Conservation (phyloP, 345 rosid species). For the Melastoma malabathricum region DNA sequence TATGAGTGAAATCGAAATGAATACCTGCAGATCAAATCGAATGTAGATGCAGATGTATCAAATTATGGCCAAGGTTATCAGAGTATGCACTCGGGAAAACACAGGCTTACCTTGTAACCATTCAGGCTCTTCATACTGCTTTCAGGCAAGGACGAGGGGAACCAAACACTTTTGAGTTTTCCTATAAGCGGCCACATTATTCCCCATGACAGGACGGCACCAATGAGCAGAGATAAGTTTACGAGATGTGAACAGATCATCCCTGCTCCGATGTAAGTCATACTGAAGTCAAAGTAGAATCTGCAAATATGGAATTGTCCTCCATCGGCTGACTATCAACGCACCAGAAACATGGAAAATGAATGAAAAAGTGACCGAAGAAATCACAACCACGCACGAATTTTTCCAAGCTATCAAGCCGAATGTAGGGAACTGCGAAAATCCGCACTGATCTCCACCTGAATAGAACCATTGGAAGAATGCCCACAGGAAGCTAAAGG, state of each 20-base stretch:
- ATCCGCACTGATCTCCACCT: constrained; percentile 61
- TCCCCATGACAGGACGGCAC: constrained; percentile 88
- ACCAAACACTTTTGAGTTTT: constrained; percentile 67
- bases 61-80: too few species aligned
- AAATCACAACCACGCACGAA: constrained; percentile 32
- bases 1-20: constrained; percentile 68
- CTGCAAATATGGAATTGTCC: constrained; percentile 31
- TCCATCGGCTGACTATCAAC: background rate
- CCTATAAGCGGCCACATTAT: constrained; percentile 87
- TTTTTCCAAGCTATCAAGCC: constrained; percentile 74
- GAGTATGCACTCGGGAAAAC: background rate
- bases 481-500: constrained; percentile 66
- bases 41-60: too few species aligned
- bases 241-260: constrained; percentile 97
- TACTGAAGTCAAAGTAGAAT: constrained; percentile 80
- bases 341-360: background rate
- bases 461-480: constrained; percentile 80
- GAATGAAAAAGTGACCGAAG: background rate
- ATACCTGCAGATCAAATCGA: constrained; percentile 36
- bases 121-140: constrained; percentile 80
- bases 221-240: constrained; percentile 76
- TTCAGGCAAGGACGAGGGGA: constrained; percentile 29
- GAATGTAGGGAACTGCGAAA: constrained; percentile 66
- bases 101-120: constrained; percentile 63
- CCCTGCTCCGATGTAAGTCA: constrained; percentile 88